Percentiles rank a stretch among this genome's conserved stretches.
Conservation (phyloP, 2,329 filamentous ascomycete species). For the Phialophora verrucosa region DNA sequence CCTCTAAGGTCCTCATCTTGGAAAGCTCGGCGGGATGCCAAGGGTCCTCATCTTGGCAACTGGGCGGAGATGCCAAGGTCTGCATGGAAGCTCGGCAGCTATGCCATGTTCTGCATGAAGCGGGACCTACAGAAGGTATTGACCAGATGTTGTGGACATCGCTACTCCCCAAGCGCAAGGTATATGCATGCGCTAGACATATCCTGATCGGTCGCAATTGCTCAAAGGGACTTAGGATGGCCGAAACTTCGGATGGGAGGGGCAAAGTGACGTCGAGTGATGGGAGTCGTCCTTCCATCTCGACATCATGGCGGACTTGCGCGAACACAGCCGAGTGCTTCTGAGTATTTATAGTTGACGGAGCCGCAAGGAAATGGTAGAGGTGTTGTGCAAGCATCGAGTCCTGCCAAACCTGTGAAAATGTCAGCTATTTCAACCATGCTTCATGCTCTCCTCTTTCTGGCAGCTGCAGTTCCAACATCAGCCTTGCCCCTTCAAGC, state of each 20-base stretch:
- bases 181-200: background rate
- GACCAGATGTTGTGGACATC: background rate
- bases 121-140: background rate
- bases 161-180: background rate
- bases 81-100: background rate
- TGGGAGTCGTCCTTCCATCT: background rate
- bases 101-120: background rate
- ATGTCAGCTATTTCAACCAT: background rate
- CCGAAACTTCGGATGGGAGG: background rate
- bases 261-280: background rate
- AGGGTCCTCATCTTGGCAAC: background rate
- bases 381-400: background rate
- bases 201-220: background rate
- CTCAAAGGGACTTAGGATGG: background rate
- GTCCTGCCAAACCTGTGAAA: background rate
- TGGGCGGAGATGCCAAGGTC: background rate
- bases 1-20: background rate
- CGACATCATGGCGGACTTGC: background rate
- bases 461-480: background rate
- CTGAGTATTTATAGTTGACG: constrained; percentile 1
- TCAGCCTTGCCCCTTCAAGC: background rate
- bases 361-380: background rate
- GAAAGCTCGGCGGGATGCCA: background rate
- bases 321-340: background rate
- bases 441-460: background rate